These are phyloP conservation scores for Phytophthora aleatoria DNA, from an alignment of 352 stramenopile genomes.

Conservation along the genomic window DNA sequence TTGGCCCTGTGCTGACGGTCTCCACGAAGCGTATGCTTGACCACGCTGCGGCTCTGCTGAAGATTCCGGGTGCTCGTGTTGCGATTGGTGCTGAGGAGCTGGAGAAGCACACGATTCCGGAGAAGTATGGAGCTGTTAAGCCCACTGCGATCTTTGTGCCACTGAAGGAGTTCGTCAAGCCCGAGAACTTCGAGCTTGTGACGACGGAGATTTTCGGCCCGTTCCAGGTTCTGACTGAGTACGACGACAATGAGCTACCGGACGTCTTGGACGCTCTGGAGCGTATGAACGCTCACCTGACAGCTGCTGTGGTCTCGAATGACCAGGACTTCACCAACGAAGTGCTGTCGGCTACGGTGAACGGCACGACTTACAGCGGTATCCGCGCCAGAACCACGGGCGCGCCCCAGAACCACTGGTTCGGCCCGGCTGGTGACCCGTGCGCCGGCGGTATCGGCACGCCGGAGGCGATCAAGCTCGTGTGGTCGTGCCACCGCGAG, in stretches of 20 bases:
- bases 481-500: constrained; percentile 99
- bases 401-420: constrained; percentile 95
- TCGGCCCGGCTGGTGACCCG: constrained; percentile 96
- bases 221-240: constrained; percentile 97
- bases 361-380: constrained; percentile 98
- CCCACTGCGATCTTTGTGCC: constrained; percentile 98
- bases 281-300: constrained; percentile 97
- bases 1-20: constrained; percentile 96
- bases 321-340: constrained; percentile 94
- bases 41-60: constrained; percentile 91
- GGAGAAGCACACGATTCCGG: constrained; percentile 94
- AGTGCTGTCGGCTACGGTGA: constrained; percentile 97
- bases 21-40: constrained; percentile 96
- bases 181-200: constrained; percentile 93
- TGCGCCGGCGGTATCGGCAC: constrained; percentile 97
- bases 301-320: constrained; percentile 97
- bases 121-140: constrained; percentile 96
- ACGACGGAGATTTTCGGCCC: constrained; percentile 99
- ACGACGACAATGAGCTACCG: constrained; percentile 92
- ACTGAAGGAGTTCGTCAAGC: constrained; percentile 95
- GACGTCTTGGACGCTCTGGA: constrained; percentile 94
- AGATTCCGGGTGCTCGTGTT: constrained; percentile 94
- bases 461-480: constrained; percentile 97
- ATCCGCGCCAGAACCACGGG: constrained; percentile 96
- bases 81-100: constrained; percentile 95